Conservation (phyloP, 2,329 filamentous ascomycete species). For the Colletotrichum scovillei region DNA sequence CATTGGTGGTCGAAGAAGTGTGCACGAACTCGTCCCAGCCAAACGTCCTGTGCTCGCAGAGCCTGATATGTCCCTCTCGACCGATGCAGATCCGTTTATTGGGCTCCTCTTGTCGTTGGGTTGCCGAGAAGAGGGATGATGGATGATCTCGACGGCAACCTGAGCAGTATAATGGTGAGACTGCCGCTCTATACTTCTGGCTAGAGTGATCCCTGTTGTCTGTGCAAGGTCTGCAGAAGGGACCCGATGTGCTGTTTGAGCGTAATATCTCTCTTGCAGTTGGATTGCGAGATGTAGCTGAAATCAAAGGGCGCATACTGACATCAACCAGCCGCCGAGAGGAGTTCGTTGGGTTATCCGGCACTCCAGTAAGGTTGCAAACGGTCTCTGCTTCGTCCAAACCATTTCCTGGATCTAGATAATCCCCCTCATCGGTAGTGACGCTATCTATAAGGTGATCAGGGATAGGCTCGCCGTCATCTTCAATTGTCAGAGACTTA, state of each 20-base stretch:
- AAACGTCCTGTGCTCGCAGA: not conserved
- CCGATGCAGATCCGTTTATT: not conserved
- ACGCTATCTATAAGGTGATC: not conserved
- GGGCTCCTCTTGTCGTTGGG: not conserved
- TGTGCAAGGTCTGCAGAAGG: not conserved
- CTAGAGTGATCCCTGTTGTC: not conserved
- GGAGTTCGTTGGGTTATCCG: not conserved
- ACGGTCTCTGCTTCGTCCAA: not conserved
- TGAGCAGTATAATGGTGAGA: not conserved
- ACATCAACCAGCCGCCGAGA: not conserved
- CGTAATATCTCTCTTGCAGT: not conserved
- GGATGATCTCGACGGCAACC: not conserved
- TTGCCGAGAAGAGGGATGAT: not conserved
- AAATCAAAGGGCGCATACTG: not conserved
- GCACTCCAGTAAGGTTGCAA: not conserved
- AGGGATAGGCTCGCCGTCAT: not conserved
- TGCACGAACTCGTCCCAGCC: not conserved
- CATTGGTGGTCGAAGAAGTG: not conserved
- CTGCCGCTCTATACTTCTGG: not conserved
- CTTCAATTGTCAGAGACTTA: not conserved
- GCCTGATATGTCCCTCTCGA: not conserved
- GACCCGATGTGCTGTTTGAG: not conserved
- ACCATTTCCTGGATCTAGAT: not conserved
- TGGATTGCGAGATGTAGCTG: not conserved
- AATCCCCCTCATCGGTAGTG: not conserved